Base-by-base conservation (phyloP, 495 filamentous ascomycete species). In the Penicillium subrubescens region DNA sequence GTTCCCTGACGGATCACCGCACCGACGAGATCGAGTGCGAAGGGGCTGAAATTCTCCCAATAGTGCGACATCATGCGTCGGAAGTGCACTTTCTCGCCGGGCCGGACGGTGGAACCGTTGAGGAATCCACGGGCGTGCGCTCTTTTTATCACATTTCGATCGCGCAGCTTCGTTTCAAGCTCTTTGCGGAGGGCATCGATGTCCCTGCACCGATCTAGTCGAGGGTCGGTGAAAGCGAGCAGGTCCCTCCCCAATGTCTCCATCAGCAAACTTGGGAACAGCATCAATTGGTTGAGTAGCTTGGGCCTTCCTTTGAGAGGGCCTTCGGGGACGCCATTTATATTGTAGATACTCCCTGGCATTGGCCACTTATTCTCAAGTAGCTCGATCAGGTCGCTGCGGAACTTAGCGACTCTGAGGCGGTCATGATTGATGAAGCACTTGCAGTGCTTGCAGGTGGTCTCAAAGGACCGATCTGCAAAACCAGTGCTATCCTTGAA, bases 51-150 rank as follows among this genome's bases (percentile, higher is more conserved):
- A 64, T 94, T 96, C 43, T 88, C 84, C 90, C 90, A 92, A 77
- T 94, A 94, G n/a, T 86, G 81, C 11, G 83, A 84, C 87, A 94
- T 90, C 87, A 92, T 91, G 65, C 86, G 86, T 19, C 90, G 85
- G 54, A 90, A 77, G 4, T 84, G 80, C 21, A 88, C 67, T 31
- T 75, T 70, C 71, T 85, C 74, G 8, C 43, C 64, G 8, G 60
- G 67, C 19, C 17, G 23, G 59, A 17, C 0, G 5, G 8, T 10
- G 10, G 27, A 31, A 11, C 27, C 2, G 1, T 12, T 23, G 19
- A 11, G 8, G 19, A 5, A 3, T 21, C 11, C 0, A 8, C 50
- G 21, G 1, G 4, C 39, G 17, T 56, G 34, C 12, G 62, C 59
- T 8, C 67, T 67, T 31, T 29, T 46, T 31, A 60, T 35, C 14